Percentiles rank a stretch among this genome's conserved stretches.
These are phyloP conservation scores for Hamamelis virginiana DNA, from an alignment of 164 flowering plant genomes.

Conservation along the genomic window DNA sequence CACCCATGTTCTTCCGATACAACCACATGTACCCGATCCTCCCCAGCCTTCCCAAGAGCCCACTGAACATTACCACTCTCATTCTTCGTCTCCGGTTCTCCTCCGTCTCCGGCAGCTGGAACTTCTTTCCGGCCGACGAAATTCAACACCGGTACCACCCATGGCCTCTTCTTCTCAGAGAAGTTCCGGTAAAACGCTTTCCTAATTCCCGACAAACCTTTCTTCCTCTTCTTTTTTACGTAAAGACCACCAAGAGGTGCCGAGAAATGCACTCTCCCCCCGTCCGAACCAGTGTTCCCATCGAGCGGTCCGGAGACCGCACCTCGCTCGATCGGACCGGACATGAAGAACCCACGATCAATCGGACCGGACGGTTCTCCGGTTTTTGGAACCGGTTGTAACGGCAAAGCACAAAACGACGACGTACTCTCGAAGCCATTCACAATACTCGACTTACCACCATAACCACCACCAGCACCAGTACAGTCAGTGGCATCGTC, in stretches of 20 bases:
- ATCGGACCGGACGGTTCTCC: conserved; percentile 47
- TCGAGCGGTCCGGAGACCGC: conserved; percentile 88
- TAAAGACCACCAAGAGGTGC: conserved; percentile 77
- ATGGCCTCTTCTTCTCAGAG: conserved; percentile 80
- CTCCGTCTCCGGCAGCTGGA: conserved; percentile 15
- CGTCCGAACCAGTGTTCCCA: conserved; percentile 18
- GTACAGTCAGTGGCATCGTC: conserved; percentile 38
- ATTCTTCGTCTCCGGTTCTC: conserved; percentile 26
- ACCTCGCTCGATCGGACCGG: conserved; percentile 94
- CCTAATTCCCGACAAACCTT: conserved; percentile 57
- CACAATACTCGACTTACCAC: conserved; percentile 27
- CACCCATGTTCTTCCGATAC: conserved; percentile 96
- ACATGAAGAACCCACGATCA: conserved; percentile 85
- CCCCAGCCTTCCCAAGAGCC: conserved; percentile 99
- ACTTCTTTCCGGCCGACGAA: conserved; percentile 56
- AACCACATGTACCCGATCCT: conserved; percentile 97
- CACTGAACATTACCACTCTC: conserved; percentile 71
- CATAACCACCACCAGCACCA: conserved; percentile 17
- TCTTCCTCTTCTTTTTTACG: conserved; percentile 59
- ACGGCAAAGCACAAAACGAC: conserved; percentile 73
- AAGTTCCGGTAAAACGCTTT: conserved; percentile 58
- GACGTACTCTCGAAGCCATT: conserved; percentile 84
- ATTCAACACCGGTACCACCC: conserved; percentile 88
- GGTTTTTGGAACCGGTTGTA: conserved; percentile 78
- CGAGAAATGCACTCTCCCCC: conserved; percentile 64